Evolutionary conservation across 2,329 filamentous ascomycete species (phyloP), one percentile per base, ranked within the genome.

Genomic region (Plectosphaerella plurivora): DNA sequence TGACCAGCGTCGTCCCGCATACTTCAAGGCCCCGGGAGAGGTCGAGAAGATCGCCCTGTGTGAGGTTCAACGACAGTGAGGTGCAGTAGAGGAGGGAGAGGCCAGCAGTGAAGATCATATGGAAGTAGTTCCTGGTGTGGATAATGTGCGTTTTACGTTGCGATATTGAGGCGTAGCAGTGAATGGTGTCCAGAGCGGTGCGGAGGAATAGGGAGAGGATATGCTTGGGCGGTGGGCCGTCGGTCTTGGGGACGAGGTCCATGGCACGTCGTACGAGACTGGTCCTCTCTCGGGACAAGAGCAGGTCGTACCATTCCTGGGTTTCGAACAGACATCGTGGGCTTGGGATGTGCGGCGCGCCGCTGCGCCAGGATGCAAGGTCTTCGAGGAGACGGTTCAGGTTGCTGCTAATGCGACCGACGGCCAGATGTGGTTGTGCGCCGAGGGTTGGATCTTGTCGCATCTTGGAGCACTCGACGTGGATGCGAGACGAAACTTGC

Each of bases 91-190:
- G 66, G 1, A 72, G 60, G 5, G 64, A 69, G 0, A 77, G 53
- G 0, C 73, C 74, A 3, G 73, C 72, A 0, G 73, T 73, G 46
- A 76, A 76, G 3, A 77, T 68, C 46, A 72, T 68, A 49, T 77
- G 74, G 24, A 77, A 77, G 54, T 77, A 77, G 45, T 70, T 74
- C n/a, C 73, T 61, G 0, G 74, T 76, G 51, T 69, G 73, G 0
- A 70, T 74, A 36, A 75, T 71, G 12, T 65, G 61, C 2, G 61
- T 61, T 2, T 61, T 60, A 4, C 66, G 37, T 18, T 51, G 58
- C 36, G 65, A 70, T 15, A 77, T 57, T 5, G 57, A 55, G 4
- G 66, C 65, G 54, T 76, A 77, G 0, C 67, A 54, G 2, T 66
- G 54, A 5, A 77, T 74, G 0, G 69, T 64, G n/a, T 63, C 60